Base-by-base conservation (phyloP, 176 grass and related monocot genomes). In the Puya raimondii region DNA sequence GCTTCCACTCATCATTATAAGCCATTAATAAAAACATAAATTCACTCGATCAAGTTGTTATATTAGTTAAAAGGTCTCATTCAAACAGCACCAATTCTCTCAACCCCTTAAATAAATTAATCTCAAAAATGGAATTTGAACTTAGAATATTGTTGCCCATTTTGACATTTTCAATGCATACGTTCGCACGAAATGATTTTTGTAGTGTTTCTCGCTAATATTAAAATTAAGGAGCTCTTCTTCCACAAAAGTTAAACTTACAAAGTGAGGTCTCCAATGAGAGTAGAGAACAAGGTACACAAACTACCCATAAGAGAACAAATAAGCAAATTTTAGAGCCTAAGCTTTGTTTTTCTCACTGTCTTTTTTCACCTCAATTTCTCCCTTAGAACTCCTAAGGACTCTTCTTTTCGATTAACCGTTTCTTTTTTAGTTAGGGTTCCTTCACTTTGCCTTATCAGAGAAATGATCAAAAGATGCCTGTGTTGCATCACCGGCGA, bases 381-480 rank as follows among this genome's bases (percentile, higher is more conserved):
- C 18, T 18, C 15, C 10, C n/a, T 58, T 17, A n/a, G 16, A 12
- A 16, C 65, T 33, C 61, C 64, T 68, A 17, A 29, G 68, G 9
- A 18, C 50, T 51, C 48, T 26, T 51, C 48, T 75, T 53, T 26
- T 3, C 22, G 50, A 49, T 15, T 27, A 0, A 0, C 5, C 0
- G 2, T 15, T 3, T 16, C 12, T 4, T 23, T 50, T 11, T 22
- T 48, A n/a, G 10, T 29, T 47, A 67, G 9, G 1, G 4, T 52
- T 11, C 68, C 29, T 47, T 71, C 68, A 4, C 65, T 14, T 67
- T 64, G 0, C 4, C 48, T 76, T 25, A 1, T 21, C 23, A 26
- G 12, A 4, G 72, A 74, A 69, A 86, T 86, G 87, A 71, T 90
- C 80, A 33, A 48, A 14, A 66, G 64, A 69, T 93, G 79, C 78